Evolutionary conservation across 176 grass and related monocot genomes (phyloP), one percentile per base, ranked within the genome.

Genomic region (Bromus sterilis): DNA sequence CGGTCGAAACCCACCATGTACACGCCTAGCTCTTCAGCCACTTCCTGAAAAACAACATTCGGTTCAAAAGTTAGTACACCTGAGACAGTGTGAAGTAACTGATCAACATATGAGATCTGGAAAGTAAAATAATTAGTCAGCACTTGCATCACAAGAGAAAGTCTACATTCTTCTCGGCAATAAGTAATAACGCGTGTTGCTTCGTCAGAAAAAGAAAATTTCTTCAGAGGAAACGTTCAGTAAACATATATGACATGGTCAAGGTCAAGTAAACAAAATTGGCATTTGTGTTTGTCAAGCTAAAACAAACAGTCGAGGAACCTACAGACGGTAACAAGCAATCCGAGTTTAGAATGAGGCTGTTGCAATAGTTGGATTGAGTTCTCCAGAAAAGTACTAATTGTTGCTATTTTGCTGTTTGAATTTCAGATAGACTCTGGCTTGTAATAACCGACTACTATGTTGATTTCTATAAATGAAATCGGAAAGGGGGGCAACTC

Each of bases 1-100:
- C 92, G 92, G 36, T 94, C 92, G 14, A 91, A 94, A 4, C 86
- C 86, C 32, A 94, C 92, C 76, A 94, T 94, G 86, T 89, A 94
- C 36, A 91, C 92, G 14, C 92, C 89, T 3, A 94, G 46, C 57
- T 91, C 86, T 34, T 94, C 86, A 63, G 89, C 87, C 55, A 91
- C 71, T 71, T 94, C 92, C 92, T 91, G 61, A 31, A 74, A 66
- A 29, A 30, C 31, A 2, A 44, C 39, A 71, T 12, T 6, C 44
- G 15, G 21, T 44, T 48, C 46, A 70, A n/a, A 53, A 0, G 53
- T 73, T 82, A 42, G 4, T 4, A 61, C 8, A 61, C 8, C 46
- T 36, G 16, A 37, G 33, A 70, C 64, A 15, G 5, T 9, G 49
- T 46, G 29, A 42, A 44, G 36, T 25, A 8, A 34, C 24, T 0